Percentiles rank a stretch among this genome's conserved stretches.
Evolutionary conservation across 495 filamentous ascomycete genomes (phyloP).

Genomic region (Neurospora sp.): DNA sequence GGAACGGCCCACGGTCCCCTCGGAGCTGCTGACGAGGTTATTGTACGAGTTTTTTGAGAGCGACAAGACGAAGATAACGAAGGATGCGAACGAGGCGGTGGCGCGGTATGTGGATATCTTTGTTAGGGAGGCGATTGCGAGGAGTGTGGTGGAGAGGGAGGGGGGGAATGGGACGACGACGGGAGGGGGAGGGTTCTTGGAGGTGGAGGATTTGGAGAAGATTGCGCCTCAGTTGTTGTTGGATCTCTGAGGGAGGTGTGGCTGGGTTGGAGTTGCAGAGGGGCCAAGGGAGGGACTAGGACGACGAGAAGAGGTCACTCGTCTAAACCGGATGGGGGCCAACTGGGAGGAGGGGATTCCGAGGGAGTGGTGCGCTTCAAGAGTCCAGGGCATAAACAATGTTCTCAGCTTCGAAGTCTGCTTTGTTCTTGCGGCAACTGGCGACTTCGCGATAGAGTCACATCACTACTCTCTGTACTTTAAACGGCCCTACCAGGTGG

Average conservation of each 20-base stretch:
- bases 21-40: conserved; percentile 60
- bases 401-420: no score
- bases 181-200: conserved; percentile 59
- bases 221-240: conserved; percentile 79
- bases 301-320: no score
- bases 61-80: conserved; percentile 61
- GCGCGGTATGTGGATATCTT: conserved; percentile 88
- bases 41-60: conserved; percentile 71
- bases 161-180: conserved; percentile 77
- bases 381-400: no score
- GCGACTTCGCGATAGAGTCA: no score
- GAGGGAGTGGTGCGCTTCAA: no score
- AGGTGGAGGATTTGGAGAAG: conserved; percentile 88
- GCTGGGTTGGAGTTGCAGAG: no score
- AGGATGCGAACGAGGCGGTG: conserved; percentile 67
- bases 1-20: conserved; percentile 47
- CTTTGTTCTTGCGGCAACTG: no score
- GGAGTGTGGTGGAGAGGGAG: conserved; percentile 61
- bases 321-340: no score
- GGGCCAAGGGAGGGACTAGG: no score
- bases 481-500: no score
- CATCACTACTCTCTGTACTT: no score
- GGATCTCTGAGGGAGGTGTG: conserved; percentile 50
- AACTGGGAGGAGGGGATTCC: no score
- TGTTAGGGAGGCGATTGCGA: conserved; percentile 80